Conservation (phyloP, 306 rosid species). For the Casuarina equisetifolia region DNA sequence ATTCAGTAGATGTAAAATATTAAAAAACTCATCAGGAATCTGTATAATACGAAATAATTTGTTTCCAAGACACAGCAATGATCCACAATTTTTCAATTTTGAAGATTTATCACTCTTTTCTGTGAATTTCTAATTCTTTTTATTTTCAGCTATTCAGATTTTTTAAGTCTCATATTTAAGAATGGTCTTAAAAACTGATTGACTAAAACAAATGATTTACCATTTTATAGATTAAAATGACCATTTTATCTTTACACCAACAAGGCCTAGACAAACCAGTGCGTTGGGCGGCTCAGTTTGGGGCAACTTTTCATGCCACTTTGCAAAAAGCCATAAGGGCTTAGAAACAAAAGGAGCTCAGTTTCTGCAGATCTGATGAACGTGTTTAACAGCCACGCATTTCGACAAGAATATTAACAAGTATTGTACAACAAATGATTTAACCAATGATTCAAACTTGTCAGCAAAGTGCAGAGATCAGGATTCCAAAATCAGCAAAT, state of each 20-base stretch:
- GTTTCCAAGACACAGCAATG: no score
- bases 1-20: no score
- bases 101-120: no score
- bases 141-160: no score
- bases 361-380: neutral
- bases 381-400: neutral
- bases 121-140: no score
- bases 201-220: no score
- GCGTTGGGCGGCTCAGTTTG: neutral
- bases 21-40: no score
- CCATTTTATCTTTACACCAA: neutral
- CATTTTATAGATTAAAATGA: no score
- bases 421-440: neutral
- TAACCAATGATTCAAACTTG: neutral
- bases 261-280: neutral
- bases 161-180: no score
- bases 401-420: neutral
- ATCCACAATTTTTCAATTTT: no score
- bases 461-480: neutral
- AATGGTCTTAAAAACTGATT: no score
- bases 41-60: no score
- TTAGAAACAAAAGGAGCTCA: neutral
- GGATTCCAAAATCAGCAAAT: slow-evolving; percentile 43
- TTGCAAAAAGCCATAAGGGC: neutral
- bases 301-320: neutral